phyloP scores from a whole-genome alignment of 1,284 basidiomycete genomes.

The Papiliotrema flavescens region DNA sequence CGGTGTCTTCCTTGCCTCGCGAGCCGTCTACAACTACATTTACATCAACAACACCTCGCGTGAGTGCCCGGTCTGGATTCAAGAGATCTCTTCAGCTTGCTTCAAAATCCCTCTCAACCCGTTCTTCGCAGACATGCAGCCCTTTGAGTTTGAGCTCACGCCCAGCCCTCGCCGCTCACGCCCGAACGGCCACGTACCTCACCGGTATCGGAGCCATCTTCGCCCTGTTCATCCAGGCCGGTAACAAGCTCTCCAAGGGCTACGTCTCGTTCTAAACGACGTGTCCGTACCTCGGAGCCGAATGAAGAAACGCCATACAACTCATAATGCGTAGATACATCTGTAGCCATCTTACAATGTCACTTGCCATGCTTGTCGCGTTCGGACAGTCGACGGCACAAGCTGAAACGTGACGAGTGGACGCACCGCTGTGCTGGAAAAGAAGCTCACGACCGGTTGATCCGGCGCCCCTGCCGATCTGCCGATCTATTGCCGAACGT shows the following conservation, averaged over 20 bases:
- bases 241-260: conserved; percentile 8
- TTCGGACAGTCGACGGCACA: no score
- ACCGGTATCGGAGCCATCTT: conserved; percentile 11
- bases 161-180: conserved; percentile 18
- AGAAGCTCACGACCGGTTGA: no score
- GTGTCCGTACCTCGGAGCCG: background rate
- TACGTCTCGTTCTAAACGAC: conserved; percentile 3
- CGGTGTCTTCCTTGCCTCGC: conserved; percentile 12
- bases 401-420: no score
- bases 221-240: conserved; percentile 24
- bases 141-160: background rate
- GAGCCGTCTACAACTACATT: conserved; percentile 21
- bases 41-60: conserved; percentile 17
- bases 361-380: no score
- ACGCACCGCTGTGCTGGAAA: no score
- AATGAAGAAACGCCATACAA: background rate
- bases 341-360: no score
- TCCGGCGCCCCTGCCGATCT: no score
- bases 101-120: no score
- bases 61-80: background rate
- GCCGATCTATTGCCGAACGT: no score
- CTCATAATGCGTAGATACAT: background rate
- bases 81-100: no score
- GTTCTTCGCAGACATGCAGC: background rate
- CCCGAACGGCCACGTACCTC: conserved; percentile 19